Evolutionary conservation across 2,329 filamentous ascomycete species (phyloP).

Genomic region (Diaporthe sp.): DNA sequence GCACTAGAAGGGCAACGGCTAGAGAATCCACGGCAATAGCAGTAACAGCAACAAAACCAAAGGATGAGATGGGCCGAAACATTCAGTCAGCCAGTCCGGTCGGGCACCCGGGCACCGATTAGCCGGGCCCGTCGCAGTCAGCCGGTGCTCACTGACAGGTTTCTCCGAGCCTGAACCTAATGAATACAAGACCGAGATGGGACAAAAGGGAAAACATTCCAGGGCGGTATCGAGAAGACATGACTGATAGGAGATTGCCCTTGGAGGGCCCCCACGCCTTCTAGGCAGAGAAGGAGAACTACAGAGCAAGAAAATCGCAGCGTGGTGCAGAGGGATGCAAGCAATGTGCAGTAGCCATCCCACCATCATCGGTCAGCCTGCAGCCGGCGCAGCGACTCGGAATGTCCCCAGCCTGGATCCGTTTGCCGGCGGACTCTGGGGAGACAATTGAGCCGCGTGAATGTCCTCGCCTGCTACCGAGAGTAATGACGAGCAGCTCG

Average conservation of each 20-base stretch:
- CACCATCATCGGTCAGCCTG: background rate
- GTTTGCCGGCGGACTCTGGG: slow-evolving; percentile 17
- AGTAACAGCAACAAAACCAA: background rate
- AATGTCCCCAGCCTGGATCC: slow-evolving; percentile 30
- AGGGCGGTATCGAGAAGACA: background rate
- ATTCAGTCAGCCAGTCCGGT: slow-evolving; percentile 8
- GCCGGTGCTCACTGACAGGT: slow-evolving; percentile 12
- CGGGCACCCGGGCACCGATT: slow-evolving; percentile 25
- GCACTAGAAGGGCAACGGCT: background rate
- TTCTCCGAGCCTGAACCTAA: slow-evolving; percentile 1
- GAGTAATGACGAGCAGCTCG: background rate
- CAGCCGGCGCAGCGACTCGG: slow-evolving; percentile 7
- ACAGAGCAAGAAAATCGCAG: background rate
- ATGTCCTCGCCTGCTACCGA: background rate
- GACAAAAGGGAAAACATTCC: slow-evolving; percentile 6
- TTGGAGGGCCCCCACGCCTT: background rate
- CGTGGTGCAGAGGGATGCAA: background rate
- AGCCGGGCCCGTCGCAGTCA: slow-evolving; percentile 6
- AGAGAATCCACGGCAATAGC: slow-evolving; percentile 19
- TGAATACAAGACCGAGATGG: background rate
- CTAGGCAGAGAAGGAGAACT: background rate
- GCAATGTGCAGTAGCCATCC: background rate
- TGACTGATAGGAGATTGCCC: background rate
- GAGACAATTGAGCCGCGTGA: background rate
- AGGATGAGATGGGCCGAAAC: slow-evolving; percentile 5